A percentile compares a stretch with the other conserved stretches of the same genome.
Conservation (phyloP, 2,329 filamentous ascomycete genomes). For the Pseudogymnoascus sp. region DNA sequence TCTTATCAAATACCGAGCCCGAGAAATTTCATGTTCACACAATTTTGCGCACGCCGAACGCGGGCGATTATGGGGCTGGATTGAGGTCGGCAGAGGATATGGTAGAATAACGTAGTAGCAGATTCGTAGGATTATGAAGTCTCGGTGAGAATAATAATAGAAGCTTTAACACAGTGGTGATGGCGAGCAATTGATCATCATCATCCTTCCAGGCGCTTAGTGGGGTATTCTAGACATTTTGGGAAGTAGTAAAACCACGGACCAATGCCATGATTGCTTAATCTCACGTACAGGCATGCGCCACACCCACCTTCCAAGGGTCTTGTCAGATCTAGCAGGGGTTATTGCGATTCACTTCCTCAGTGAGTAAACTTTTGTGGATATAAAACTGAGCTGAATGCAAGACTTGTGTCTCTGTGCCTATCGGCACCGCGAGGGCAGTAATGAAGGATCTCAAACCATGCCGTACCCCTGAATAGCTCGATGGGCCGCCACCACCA, state of each 20-base stretch:
- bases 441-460: neutral
- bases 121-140: neutral
- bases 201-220: neutral
- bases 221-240: neutral
- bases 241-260: neutral
- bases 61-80: slow-evolving; percentile 65
- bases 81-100: slow-evolving; percentile 23
- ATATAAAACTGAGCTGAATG: neutral
- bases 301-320: neutral
- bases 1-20: slow-evolving; percentile 65
- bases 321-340: neutral
- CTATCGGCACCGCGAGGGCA: neutral
- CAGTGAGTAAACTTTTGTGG: neutral
- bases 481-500: neutral
- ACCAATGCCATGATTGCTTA: neutral
- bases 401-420: neutral
- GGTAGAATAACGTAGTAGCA: neutral
- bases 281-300: neutral
- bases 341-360: neutral
- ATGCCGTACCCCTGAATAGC: neutral
- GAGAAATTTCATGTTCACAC: slow-evolving; percentile 78
- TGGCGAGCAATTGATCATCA: neutral
- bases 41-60: slow-evolving; percentile 64
- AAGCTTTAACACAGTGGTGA: neutral
- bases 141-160: neutral